phyloP scores from a whole-genome alignment of 768 basidiomycete genomes.

The Mycena pura region DNA sequence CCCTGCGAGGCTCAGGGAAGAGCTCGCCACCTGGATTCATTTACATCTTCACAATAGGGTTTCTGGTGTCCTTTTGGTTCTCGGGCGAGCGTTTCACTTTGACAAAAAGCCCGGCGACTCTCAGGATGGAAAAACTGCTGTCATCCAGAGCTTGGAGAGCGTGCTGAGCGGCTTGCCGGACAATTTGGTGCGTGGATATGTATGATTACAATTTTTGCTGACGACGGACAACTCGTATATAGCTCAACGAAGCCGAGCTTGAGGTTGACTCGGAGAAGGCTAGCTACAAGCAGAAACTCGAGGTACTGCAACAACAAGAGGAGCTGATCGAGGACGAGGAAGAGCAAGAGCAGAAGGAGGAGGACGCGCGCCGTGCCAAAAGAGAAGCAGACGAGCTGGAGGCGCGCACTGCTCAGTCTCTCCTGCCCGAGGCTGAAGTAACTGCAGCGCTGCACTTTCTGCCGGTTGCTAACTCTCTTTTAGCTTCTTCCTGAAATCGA shows the following conservation, averaged over 20 bases:
- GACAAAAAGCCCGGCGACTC: constrained; percentile 76
- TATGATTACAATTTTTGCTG: not conserved
- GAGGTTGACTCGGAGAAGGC: constrained; percentile 94
- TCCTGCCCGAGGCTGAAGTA: constrained; percentile 91
- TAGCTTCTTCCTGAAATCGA: constrained; percentile 72
- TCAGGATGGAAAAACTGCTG: constrained; percentile 82
- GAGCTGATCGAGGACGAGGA: constrained; percentile 99
- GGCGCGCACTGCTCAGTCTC: constrained; percentile 76
- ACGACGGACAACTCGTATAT: constrained; percentile 10
- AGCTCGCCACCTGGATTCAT: constrained; percentile 91
- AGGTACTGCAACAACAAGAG: constrained; percentile 97
- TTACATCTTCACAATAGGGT: constrained; percentile 90
- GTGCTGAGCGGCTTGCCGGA: constrained; percentile 94
- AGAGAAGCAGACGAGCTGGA: constrained; percentile 83
- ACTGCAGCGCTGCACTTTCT: not conserved
- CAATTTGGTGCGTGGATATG: constrained; percentile 70
- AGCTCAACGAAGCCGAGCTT: constrained; percentile 97
- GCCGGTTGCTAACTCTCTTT: not conserved
- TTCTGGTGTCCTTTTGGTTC: constrained; percentile 90
- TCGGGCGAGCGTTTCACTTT: constrained; percentile 96
- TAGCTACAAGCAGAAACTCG: constrained; percentile 97
- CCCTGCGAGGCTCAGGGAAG: constrained; percentile 87
- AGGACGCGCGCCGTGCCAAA: constrained; percentile 86
- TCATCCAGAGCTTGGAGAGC: constrained; percentile 84
- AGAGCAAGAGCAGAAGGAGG: constrained; percentile 96